Conservation (phyloP, 176 grass and related monocot species). For the Eragrostis curvula region DNA sequence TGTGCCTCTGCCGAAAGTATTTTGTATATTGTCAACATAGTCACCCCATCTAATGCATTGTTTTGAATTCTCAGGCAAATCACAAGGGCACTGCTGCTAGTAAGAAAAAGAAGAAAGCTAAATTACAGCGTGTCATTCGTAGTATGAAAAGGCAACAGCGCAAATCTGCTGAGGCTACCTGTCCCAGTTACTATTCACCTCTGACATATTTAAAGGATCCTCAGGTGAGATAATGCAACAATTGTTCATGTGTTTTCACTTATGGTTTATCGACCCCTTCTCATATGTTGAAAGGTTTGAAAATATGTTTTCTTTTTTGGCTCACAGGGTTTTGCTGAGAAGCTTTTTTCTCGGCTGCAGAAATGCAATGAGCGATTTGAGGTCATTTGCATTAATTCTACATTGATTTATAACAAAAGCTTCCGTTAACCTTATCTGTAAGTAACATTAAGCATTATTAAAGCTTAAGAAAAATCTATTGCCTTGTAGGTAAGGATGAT, state of each 20-base stretch:
- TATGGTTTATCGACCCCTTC: neutral
- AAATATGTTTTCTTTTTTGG: neutral
- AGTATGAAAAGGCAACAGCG: constrained; percentile 95
- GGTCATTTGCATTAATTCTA: constrained; percentile 47
- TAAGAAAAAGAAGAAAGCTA: constrained; percentile 99
- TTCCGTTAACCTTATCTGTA: neutral
- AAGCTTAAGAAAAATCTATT: constrained; percentile 31
- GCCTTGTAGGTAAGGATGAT: constrained; percentile 88
- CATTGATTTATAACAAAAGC: neutral
- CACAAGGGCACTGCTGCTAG: constrained; percentile 84
- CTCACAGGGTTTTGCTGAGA: constrained; percentile 86
- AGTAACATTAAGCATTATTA: constrained; percentile 26
- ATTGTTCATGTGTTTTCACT: constrained; percentile 12
- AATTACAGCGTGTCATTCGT: constrained; percentile 82
- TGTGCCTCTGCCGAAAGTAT: neutral
- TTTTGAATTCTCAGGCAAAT: constrained; percentile 60
- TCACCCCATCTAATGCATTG: constrained; percentile 19
- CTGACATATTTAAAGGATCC: constrained; percentile 89
- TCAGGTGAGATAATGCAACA: constrained; percentile 55
- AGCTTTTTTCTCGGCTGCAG: constrained; percentile 87
- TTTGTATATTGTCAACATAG: constrained; percentile 13
- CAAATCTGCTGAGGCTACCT: constrained; percentile 60
- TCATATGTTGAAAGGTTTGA: constrained; percentile 19
- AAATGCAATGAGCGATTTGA: constrained; percentile 95
- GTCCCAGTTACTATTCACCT: constrained; percentile 85